Conservation (phyloP, 768 basidiomycete species). For the Paxillus ammoniavirescens region DNA sequence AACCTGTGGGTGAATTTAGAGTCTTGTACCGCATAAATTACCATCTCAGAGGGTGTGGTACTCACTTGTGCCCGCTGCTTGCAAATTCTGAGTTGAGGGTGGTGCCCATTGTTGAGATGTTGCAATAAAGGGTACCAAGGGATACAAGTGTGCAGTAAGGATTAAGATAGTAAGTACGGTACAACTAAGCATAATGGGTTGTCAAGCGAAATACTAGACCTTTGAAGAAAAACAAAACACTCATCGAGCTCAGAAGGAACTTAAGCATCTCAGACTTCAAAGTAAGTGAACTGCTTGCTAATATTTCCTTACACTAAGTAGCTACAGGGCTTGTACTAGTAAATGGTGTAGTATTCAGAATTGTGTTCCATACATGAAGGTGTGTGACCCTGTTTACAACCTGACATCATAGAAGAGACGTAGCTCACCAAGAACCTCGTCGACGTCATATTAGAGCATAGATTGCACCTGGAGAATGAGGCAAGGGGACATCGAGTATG, state of each 20-base stretch:
- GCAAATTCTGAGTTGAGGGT: neutral
- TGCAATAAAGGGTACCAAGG: too few species aligned
- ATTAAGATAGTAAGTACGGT: neutral
- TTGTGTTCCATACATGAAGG: neutral
- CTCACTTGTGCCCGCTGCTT: neutral
- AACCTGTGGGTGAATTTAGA: neutral
- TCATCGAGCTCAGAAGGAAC: neutral
- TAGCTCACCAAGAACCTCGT: slow-evolving; percentile 1
- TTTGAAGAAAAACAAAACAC: neutral
- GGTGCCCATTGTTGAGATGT: neutral
- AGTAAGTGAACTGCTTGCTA: neutral
- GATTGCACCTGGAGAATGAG: neutral
- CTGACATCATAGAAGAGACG: neutral
- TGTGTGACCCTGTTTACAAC: neutral
- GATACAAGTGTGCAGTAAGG: neutral
- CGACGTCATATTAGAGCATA: neutral
- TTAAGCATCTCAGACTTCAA: neutral
- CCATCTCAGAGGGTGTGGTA: neutral
- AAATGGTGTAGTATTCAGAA: neutral
- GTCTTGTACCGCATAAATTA: too few species aligned
- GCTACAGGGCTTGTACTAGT: neutral
- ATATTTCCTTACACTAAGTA: neutral
- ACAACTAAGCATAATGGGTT: neutral
- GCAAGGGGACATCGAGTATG: neutral
- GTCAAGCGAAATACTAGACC: neutral